Evolutionary conservation across 208 protist species (phyloP).

Genomic region (Strigomonas galati): DNA sequence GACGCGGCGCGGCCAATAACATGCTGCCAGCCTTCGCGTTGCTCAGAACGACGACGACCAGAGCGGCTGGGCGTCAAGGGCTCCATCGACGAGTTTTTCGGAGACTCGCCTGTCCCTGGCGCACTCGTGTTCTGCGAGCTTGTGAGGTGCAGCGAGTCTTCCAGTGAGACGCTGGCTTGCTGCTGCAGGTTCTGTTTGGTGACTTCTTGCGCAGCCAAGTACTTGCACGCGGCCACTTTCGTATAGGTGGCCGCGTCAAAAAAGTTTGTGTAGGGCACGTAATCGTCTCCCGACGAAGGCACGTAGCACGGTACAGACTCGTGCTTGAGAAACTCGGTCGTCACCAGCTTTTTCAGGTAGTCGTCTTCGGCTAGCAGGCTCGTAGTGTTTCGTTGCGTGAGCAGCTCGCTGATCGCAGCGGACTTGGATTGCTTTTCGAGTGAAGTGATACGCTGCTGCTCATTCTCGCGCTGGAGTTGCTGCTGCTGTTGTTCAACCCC

Average conservation of each 20-base stretch:
- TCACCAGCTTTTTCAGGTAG: constrained; percentile 9
- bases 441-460: too few species aligned
- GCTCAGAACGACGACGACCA: background rate
- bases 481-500: background rate
- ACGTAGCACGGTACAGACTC: constrained; percentile 3
- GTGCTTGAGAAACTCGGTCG: background rate
- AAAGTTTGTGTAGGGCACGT: background rate
- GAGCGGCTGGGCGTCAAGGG: background rate
- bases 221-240: background rate
- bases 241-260: background rate
- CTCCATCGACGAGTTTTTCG: background rate
- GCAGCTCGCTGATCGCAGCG: background rate
- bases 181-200: background rate
- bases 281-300: background rate
- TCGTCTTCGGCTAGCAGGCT: background rate
- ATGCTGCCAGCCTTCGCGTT: constrained; percentile 12
- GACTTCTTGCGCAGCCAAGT: background rate
- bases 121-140: background rate
- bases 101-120: background rate
- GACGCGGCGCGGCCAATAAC: constrained; percentile 10
- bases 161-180: background rate
- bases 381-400: background rate
- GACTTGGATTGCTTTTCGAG: background rate
- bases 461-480: too few species aligned
- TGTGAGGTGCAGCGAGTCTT: background rate